Percentiles rank a stretch among this genome's conserved stretches.
Conservation (phyloP, 805 yeast genomes). For the Ogataea corticis region DNA sequence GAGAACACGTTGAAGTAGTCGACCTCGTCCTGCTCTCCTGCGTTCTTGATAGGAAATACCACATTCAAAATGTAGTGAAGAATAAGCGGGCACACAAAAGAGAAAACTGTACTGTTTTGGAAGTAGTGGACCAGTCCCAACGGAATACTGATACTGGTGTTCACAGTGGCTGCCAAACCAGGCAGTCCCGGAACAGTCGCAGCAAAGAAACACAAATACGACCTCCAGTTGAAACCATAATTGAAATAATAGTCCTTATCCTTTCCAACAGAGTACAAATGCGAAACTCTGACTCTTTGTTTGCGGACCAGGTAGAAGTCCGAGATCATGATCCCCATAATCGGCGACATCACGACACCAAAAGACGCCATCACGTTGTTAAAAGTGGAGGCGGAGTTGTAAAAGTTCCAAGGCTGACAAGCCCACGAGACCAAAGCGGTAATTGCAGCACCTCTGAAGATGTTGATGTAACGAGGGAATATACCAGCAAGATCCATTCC, state of each 20-base stretch:
- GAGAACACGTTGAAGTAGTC: constrained; percentile 36
- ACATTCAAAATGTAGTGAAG: constrained; percentile 37
- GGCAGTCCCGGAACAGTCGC: constrained; percentile 41
- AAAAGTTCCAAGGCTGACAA: constrained; percentile 40
- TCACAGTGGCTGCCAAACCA: constrained; percentile 35
- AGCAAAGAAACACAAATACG: constrained; percentile 37
- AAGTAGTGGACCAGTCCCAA: constrained; percentile 45
- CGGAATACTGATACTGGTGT: constrained; percentile 31
- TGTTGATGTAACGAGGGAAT: constrained; percentile 57
- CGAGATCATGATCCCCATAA: constrained; percentile 35
- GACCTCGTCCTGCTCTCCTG: constrained; percentile 35
- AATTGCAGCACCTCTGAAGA: constrained; percentile 51
- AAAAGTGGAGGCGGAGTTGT: constrained; percentile 37
- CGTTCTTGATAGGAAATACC: constrained; percentile 38
- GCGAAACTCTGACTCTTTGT: constrained; percentile 15
- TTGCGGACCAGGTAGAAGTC: constrained; percentile 41
- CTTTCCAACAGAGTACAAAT: constrained; percentile 1
- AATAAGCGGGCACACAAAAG: constrained; percentile 42
- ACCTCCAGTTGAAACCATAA: constrained; percentile 45
- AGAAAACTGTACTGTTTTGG: constrained; percentile 45
- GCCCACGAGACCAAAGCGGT: constrained; percentile 36
- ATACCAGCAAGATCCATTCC: constrained; percentile 29
- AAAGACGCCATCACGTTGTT: constrained; percentile 38
- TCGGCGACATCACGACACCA: constrained; percentile 39
- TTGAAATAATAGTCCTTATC: constrained; percentile 38